phyloP scores from a whole-genome alignment of 495 filamentous ascomycete genomes.

The Penicillium angulare region DNA sequence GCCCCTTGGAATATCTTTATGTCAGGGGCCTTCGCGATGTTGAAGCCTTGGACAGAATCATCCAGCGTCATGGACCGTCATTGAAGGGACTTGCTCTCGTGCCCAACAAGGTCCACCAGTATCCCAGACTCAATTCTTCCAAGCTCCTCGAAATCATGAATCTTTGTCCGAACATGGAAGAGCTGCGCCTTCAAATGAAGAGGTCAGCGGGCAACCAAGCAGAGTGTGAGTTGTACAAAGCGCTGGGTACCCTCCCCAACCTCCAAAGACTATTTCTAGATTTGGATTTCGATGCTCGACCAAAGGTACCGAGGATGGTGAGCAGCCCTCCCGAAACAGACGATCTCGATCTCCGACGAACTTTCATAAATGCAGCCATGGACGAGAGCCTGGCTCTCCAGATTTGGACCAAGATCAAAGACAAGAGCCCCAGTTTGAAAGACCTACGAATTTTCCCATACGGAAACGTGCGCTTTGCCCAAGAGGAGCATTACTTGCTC shows the following conservation, averaged over 20 bases:
- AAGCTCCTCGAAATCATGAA: not conserved
- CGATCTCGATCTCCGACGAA: not conserved
- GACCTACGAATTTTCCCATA: not conserved
- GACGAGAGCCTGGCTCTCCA: not conserved
- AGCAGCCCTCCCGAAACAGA: not conserved
- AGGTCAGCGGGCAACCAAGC: not conserved
- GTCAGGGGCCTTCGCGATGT: not conserved
- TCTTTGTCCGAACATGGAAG: slow-evolving; percentile 5
- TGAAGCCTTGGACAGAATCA: slow-evolving; percentile 2
- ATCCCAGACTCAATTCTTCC: not conserved
- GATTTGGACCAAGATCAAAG: not conserved
- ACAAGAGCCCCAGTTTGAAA: not conserved
- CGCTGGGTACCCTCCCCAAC: not conserved
- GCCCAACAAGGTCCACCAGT: not conserved
- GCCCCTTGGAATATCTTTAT: slow-evolving; percentile 8
- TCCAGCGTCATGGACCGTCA: slow-evolving; percentile 9
- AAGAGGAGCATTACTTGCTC: not conserved
- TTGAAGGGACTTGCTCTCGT: slow-evolving; percentile 9
- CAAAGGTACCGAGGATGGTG: not conserved
- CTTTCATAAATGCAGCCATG: not conserved
- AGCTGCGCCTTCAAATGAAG: slow-evolving; percentile 1
- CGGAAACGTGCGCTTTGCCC: not conserved
- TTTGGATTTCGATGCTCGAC: slow-evolving; percentile 6
- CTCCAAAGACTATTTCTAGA: slow-evolving; percentile 5
- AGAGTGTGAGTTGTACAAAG: slow-evolving; percentile 6